Conservation (phyloP, 225 moss, liverwort and hornwort genomes). For the Straminergon stramineum region DNA sequence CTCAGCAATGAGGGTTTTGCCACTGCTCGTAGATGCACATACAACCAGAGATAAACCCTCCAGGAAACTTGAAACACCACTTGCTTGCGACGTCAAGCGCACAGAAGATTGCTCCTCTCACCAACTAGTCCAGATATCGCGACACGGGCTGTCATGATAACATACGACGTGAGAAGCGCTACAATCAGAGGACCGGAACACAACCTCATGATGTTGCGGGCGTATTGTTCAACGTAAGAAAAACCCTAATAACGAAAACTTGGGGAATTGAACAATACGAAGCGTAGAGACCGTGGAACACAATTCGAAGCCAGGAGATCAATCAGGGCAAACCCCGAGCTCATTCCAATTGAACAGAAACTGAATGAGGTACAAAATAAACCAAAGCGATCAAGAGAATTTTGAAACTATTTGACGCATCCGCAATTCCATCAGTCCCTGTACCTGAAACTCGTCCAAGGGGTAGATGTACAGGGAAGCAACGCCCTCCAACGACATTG, state of each 20-base stretch:
- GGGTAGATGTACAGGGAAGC: slow-evolving; percentile 23
- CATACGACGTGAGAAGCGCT: neutral
- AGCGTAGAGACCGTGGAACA: neutral
- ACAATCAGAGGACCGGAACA: neutral
- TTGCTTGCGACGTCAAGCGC: slow-evolving; percentile 16
- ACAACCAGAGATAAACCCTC: slow-evolving; percentile 80
- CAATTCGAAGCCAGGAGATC: neutral
- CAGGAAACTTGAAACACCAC: slow-evolving; percentile 38
- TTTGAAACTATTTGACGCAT: neutral
- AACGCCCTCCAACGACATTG: slow-evolving; percentile 8
- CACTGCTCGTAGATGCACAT: slow-evolving; percentile 88
- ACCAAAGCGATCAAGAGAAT: neutral
- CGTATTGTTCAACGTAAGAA: neutral
- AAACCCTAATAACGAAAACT: neutral
- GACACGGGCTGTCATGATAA: neutral
- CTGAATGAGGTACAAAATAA: neutral
- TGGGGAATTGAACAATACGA: neutral
- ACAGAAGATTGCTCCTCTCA: neutral
- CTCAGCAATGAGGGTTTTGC: slow-evolving; percentile 86
- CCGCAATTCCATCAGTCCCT: neutral
- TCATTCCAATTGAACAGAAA: neutral
- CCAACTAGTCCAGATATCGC: neutral
- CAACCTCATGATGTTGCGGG: neutral
- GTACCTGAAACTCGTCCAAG: slow-evolving; percentile 35
- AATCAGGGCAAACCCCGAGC: neutral